A percentile compares a stretch with the other conserved stretches of the same genome.
These are phyloP conservation scores for Calonectria ilicicola DNA, from an alignment of 2,329 filamentous ascomycete species.

Conservation along the genomic window DNA sequence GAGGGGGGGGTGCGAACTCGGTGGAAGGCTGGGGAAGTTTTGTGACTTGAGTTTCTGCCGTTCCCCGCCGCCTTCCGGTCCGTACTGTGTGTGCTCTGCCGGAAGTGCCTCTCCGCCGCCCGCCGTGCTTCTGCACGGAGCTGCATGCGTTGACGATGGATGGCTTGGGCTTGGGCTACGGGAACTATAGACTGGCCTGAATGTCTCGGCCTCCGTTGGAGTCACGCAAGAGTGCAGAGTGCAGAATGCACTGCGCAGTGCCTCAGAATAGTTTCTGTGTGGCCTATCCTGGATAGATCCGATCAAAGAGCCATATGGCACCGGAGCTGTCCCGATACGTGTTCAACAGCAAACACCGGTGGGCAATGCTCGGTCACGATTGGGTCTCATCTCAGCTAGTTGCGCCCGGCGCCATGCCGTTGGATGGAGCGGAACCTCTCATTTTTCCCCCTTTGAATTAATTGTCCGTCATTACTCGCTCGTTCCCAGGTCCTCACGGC, in stretches of 20 bases:
- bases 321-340: conserved; percentile 10
- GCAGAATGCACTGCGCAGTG: background rate
- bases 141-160: background rate
- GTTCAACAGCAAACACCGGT: background rate
- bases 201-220: background rate
- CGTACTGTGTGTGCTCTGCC: background rate
- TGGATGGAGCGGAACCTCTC: background rate
- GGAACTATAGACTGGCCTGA: background rate
- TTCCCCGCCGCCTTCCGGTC: background rate
- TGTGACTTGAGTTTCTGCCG: conserved; percentile 1
- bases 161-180: background rate
- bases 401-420: background rate
- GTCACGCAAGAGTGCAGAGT: background rate
- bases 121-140: background rate
- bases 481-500: background rate
- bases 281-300: conserved; percentile 12
- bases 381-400: conserved; percentile 7
- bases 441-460: background rate
- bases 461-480: background rate
- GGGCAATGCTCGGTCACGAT: background rate
- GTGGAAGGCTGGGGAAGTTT: conserved; percentile 18
- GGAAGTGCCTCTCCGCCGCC: conserved; percentile 5
- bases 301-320: background rate
- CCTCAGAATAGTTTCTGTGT: background rate
- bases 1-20: conserved; percentile 11